Evolutionary conservation across 257 asterid species (phyloP).

Genomic region (Phtheirospermum japonicum): DNA sequence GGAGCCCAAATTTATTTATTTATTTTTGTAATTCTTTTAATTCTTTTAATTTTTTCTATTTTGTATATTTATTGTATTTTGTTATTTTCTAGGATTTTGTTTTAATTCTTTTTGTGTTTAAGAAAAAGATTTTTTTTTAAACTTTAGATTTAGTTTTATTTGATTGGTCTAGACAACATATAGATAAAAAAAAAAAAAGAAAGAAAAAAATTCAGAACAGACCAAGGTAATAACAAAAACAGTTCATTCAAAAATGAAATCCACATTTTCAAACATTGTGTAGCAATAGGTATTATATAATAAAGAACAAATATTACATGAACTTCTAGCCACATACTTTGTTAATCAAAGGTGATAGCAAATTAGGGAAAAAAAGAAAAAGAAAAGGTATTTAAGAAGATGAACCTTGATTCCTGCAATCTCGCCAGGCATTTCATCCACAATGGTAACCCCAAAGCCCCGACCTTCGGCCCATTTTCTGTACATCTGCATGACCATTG

Average conservation of each 20-base stretch:
- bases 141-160: too few relatives aligned
- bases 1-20: too few relatives aligned
- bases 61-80: too few relatives aligned
- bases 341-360: not conserved
- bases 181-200: too few relatives aligned
- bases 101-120: too few relatives aligned
- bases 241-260: conserved; percentile 10
- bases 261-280: not conserved
- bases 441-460: conserved; percentile 71
- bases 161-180: too few relatives aligned
- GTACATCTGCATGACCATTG: conserved; percentile 96
- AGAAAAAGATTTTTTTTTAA: too few relatives aligned
- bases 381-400: conserved; percentile 22
- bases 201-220: too few relatives aligned
- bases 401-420: conserved; percentile 92
- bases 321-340: not conserved
- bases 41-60: too few relatives aligned
- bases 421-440: conserved; percentile 96
- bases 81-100: too few relatives aligned
- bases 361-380: conserved; percentile 1
- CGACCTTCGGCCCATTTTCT: conserved; percentile 81
- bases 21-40: too few relatives aligned
- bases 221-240: not conserved
- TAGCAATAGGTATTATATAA: conserved; percentile 1
- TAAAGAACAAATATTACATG: not conserved